Evolutionary conservation across 768 basidiomycete genomes (phyloP), one percentile per base, ranked within the genome.

Genomic region (Neoboletus magnificus): DNA sequence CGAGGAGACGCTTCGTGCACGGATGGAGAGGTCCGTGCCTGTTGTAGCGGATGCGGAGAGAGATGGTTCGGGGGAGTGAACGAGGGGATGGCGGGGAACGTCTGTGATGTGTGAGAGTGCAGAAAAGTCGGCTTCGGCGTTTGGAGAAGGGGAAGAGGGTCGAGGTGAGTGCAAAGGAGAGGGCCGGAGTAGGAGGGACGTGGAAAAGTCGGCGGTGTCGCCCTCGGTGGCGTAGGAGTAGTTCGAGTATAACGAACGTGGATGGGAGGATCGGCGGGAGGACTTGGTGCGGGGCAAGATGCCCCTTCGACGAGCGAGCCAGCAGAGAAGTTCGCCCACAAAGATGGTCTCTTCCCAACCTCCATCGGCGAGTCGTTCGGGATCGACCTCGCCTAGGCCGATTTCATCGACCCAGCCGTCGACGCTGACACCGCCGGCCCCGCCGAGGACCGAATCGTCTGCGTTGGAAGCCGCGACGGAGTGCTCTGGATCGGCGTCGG

Each of bases 261-360:
- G 23, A 15, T 41, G 63, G 5, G 54, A 49, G 4, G 49, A 20
- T 0, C 55, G 46, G 3, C 43, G 41, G 0, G 61, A 49, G 0
- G 59, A 54, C 15, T 13, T 62, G 18, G 53, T 48, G 5, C 53
- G 66, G 1, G 63, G 61, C 16, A 70, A 40, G 16, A 76, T 64
- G 1, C 81, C 79, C 39, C 66, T 69, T 53, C 73, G 73, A 52
- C 75, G 72, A 0, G 82, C 87, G 22, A 90, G 77, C 85, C 85
- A 87, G 64, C 86, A 87, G 12, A 91, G 74, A 3, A 89, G 71
- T 64, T 85, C 77, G 0, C 79, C 87, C 11, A 92, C 71, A 55
- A 81, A 86, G 10, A 81, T 73, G n/a, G 82, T 78, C 63, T 90
- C 89, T 18, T 83, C 80, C 78, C 80, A 79, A 48, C 79, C 81